Conservation (phyloP, 1,284 basidiomycete species). For the Megacollybia platyphylla region DNA sequence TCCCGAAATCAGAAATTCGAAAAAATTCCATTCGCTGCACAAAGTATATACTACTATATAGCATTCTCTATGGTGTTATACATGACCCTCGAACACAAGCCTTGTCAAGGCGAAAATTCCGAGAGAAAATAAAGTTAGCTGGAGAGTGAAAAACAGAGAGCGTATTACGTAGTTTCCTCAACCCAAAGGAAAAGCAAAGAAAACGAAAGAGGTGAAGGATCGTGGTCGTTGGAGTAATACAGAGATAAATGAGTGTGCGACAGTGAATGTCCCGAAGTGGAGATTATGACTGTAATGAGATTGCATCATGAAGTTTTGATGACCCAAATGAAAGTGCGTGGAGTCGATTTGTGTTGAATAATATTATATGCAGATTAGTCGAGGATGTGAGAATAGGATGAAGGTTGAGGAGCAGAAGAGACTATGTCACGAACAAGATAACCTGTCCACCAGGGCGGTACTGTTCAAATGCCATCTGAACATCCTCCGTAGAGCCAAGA, state of each 20-base stretch:
- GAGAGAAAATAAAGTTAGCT: constrained; percentile 18
- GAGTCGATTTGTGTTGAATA: constrained; percentile 6
- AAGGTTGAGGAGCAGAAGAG: constrained; percentile 5
- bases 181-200: constrained; percentile 9
- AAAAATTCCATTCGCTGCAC: not conserved
- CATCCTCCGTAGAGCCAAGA: constrained; percentile 79
- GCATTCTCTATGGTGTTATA: constrained; percentile 3
- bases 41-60: not conserved
- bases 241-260: constrained; percentile 1
- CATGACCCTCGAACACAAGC: constrained; percentile 7
- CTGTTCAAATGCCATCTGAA: constrained; percentile 81
- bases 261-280: constrained; percentile 5
- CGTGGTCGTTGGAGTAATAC: constrained; percentile 11
- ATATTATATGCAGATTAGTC: constrained; percentile 3
- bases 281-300: constrained; percentile 5
- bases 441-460: constrained; percentile 64
- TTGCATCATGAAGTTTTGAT: constrained; percentile 3
- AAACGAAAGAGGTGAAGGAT: constrained; percentile 11
- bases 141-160: constrained; percentile 18
- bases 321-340: not conserved
- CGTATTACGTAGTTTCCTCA: constrained; percentile 10
- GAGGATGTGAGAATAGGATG: constrained; percentile 1
- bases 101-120: constrained; percentile 5
- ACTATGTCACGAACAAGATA: constrained; percentile 60
- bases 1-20: not conserved